Base-by-base conservation (phyloP, 805 yeast species). In the Wickerhamomyces chambardii region DNA sequence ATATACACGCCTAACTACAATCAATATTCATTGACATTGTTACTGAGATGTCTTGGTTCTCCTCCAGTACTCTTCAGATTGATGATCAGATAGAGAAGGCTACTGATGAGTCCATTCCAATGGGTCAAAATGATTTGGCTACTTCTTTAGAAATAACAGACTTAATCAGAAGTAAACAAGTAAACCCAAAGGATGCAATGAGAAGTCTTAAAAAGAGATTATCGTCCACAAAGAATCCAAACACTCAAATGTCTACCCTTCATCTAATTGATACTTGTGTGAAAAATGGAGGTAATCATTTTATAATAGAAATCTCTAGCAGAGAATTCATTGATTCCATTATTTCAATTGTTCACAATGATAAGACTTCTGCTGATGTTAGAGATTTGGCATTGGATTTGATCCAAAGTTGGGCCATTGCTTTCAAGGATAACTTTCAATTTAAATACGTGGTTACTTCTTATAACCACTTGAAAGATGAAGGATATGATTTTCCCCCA, bases 271-370 rank as follows among this genome's bases (percentile, higher is more conserved):
- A 92, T 48, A 70, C 85, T 31, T 84, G 95, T 58, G 80, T 90
- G 36, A 92, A 92, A 59, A 92, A 92, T 54, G 89, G 96, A 32
- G 98, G 98, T 7, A 66, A 67, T 32, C 95, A 85, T 47, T 89
- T 92, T 48, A 65, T 90, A 17, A 66, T 63, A 16, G 96, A 86
- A 48, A 66, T 89, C 22, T 74, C 90, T 25, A 71, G 89, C 9
- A 75, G 86, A 42, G 97, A 90, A 54, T 90, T 90, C 44, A 71
- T 87, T 61, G 95, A 84, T 54, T 77, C 85, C 18, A 60, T 85
- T 42, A 80, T 77, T 21, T 50, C 61, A 30, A 51, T 69, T 0
- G 55, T 73, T 21, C 51, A 63, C 24, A 57, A 60, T 38, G 58
- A 56, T 39, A 58, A 53, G 11, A 50, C 66, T 6, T 68, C 74